A percentile compares a stretch with the other conserved stretches of the same genome.
phyloP scores from a whole-genome alignment of 2,329 filamentous ascomycete species.

The Balansia obtecta region DNA sequence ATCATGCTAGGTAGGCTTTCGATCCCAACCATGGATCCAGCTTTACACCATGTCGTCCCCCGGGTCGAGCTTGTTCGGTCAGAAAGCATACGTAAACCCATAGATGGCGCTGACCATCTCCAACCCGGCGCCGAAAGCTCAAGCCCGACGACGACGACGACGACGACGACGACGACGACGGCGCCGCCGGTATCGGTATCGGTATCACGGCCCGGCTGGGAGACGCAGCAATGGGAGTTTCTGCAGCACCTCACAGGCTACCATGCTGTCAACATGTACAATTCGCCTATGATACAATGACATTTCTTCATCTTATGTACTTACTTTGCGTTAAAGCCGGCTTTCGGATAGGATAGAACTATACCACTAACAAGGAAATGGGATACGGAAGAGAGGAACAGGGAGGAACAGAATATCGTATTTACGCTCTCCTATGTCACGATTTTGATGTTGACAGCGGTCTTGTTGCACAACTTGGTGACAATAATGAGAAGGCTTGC shows the following conservation, averaged over 20 bases:
- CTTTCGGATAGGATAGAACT: too few relatives aligned
- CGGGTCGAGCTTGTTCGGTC: conserved; percentile 3
- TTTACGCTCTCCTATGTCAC: too few relatives aligned
- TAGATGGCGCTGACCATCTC: conserved; percentile 1
- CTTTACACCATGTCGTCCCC: conserved; percentile 1
- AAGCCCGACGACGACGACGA: neutral
- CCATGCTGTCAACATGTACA: conserved; percentile 3
- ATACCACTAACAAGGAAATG: too few relatives aligned
- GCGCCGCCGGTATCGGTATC: neutral
- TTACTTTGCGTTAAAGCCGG: too few relatives aligned
- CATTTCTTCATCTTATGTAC: neutral
- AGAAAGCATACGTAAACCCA: conserved; percentile 4
- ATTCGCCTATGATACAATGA: neutral
- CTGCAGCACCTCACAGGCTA: conserved; percentile 1
- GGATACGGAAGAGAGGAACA: too few relatives aligned
- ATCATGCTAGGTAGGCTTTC: conserved; percentile 2
- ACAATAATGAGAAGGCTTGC: too few relatives aligned
- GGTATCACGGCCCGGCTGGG: conserved; percentile 1
- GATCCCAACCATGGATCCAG: conserved; percentile 1
- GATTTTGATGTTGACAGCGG: too few relatives aligned
- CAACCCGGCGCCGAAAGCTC: neutral
- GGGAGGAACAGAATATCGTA: too few relatives aligned
- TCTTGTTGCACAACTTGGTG: too few relatives aligned
- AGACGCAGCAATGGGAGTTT: conserved; percentile 4
- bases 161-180: neutral